Evolutionary conservation across 192 early-diverging fungal species (phyloP), one percentile per base, ranked within the genome.

Genomic region (Phycomyces blakesleeanus): DNA sequence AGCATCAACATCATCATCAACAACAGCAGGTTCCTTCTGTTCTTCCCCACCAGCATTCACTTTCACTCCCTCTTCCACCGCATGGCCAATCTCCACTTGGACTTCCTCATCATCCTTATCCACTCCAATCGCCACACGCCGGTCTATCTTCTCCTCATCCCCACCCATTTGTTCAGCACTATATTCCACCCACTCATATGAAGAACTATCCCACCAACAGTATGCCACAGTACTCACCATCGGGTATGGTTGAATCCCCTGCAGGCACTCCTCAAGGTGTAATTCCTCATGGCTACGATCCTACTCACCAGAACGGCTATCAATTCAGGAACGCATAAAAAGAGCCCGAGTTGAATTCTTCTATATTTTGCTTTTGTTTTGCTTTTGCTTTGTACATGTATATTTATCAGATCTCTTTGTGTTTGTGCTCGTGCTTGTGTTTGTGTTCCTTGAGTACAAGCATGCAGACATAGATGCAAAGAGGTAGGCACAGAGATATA

Each of bases 221-320:
- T 18, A 61, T 61, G 44, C 16, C 47, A n/a, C 34, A 44, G 12
- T 61, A 51, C 51, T 21, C 59, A 42, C 59, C 59, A 61, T 27
- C 59, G 21, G 59, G 59, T 61, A 61, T 61, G 59, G 59, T 51
- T 18, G 59, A 61, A 51, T n/a, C 34, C 8, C 41, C 24, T 16
- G 53, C n/a, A 15, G 29, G 24, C 5, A 37, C 55, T 20, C 26
- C 55, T 5, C 40, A 41, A 7, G 29, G 29, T 34, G 29, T 34
- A 7, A 34, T 34, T 34, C 29, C 29, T 34, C 29, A 34, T 34
- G 29, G 29, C 29, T 34, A 34, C 29, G 29, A 34, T 34, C 29
- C 29, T 34, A 34, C 3, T 34, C 29, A 34, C 7, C 29, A 34
- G 7, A 34, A 34, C 29, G 29, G 29, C 29, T 34, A 34, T 7